Evolutionary conservation across 208 protist species (phyloP), one percentile per base, ranked within the genome.

Genomic region (Strigomonas galati): DNA sequence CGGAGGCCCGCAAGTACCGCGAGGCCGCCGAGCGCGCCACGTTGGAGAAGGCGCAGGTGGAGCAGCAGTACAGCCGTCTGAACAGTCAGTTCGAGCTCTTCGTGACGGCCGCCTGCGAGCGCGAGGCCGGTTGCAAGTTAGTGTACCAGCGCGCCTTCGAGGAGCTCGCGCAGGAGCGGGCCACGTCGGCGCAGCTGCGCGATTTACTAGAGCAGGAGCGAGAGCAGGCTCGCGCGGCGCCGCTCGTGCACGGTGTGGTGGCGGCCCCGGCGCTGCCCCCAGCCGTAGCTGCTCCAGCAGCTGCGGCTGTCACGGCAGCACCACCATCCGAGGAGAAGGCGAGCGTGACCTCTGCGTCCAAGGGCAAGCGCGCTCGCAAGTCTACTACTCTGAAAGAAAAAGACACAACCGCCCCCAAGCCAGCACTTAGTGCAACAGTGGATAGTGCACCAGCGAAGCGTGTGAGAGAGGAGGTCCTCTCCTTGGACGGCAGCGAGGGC

Each of bases 51-150:
- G 69, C 70, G 56, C 64, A 71, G 17, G 0, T 40, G 15, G 32
- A 66, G 44, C 58, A 70, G 27, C 64, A 79, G 31, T 68, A 68
- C 48, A 65, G 67, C 46, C 65, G 43, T 5, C 60, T 89, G 14
- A 87, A 76, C 46, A 58, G 72, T 15, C 69, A 82, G 43, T 90
- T 93, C 61, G 81, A 90, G 64, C 62, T 73, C 4, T 93, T 93
- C 63, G 82, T 89, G 23, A 78, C 69, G 19, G 71, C 75, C 46
- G 71, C 76, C 12, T 79, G 74, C 57, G 84, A 93, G 79, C 78
- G 87, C 9, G 84, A 93, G 69, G 81, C 76, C 31, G 82, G 60
- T 7, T 93, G 86, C 62, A 79, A 81, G 65, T 55, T 78, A 31
- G 80, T 91, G 5, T 83, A 88, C 69, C 32, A 55, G 19, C 54